phyloP scores from a whole-genome alignment of 768 basidiomycete species.

The Tephrocybe sp. region DNA sequence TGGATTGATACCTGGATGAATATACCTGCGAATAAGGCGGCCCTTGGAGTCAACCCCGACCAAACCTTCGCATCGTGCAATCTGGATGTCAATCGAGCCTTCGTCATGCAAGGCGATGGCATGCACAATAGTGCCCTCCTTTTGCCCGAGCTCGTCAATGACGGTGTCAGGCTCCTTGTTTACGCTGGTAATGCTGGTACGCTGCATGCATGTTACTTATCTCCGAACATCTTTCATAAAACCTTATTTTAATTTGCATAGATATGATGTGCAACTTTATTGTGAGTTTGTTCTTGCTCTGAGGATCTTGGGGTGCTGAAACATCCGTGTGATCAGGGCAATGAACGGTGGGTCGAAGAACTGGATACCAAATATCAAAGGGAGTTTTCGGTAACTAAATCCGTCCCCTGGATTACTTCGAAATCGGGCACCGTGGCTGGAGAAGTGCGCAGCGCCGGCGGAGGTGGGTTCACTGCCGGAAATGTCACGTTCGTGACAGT shows the following conservation, averaged over 20 bases:
- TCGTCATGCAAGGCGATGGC: slow-evolving; percentile 80
- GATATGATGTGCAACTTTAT: slow-evolving; percentile 91
- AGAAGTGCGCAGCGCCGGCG: slow-evolving; percentile 68
- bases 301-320: not conserved
- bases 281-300: slow-evolving; percentile 33
- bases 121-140: slow-evolving; percentile 81
- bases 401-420: slow-evolving; percentile 57
- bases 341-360: slow-evolving; percentile 71
- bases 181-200: slow-evolving; percentile 86
- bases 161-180: slow-evolving; percentile 81
- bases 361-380: slow-evolving; percentile 61
- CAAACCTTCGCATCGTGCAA: slow-evolving; percentile 72
- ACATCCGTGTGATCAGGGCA: slow-evolving; percentile 46
- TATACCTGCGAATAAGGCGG: slow-evolving; percentile 69
- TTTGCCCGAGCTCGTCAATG: slow-evolving; percentile 77
- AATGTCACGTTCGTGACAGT: slow-evolving; percentile 83
- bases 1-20: slow-evolving; percentile 95
- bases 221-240: not conserved
- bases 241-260: slow-evolving; percentile 25
- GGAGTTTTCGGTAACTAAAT: slow-evolving; percentile 53
- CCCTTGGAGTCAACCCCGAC: slow-evolving; percentile 68
- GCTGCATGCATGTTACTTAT: slow-evolving; percentile 19
- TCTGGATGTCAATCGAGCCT: slow-evolving; percentile 78
- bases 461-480: slow-evolving; percentile 65
- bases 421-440: slow-evolving; percentile 60